These are phyloP conservation scores for Suhomyces tanzawaensis DNA, from an alignment of 805 yeast genomes.

Conservation along the genomic window DNA sequence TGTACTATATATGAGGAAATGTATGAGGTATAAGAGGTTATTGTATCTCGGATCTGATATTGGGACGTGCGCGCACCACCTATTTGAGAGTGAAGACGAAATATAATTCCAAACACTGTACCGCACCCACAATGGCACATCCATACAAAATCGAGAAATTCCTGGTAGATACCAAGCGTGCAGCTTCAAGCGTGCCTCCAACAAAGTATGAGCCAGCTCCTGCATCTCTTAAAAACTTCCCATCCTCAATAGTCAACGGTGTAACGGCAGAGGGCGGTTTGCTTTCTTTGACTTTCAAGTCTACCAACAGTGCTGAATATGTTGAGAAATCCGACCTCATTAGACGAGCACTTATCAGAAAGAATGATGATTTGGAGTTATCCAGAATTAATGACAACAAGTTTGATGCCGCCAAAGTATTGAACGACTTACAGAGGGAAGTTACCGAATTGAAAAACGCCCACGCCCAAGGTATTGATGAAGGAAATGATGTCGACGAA, in stretches of 20 bases:
- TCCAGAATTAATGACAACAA: constrained; percentile 17
- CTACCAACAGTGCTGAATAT: constrained; percentile 34
- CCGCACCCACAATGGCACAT: neutral
- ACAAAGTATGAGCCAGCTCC: constrained; percentile 18
- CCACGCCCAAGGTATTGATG: neutral
- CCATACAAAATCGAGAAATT: constrained; percentile 9
- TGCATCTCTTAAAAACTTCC: constrained; percentile 23
- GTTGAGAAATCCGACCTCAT: constrained; percentile 37
- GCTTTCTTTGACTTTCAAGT: constrained; percentile 39
- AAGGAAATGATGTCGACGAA: constrained; percentile 12
- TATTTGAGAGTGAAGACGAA: too few relatives aligned
- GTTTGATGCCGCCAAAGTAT: constrained; percentile 13
- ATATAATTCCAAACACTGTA: neutral
- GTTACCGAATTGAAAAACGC: constrained; percentile 6
- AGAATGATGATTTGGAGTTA: constrained; percentile 7
- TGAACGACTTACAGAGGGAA: constrained; percentile 23
- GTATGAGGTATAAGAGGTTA: too few relatives aligned
- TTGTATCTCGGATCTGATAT: too few relatives aligned
- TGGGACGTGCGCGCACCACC: too few relatives aligned
- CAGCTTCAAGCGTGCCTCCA: constrained; percentile 6
- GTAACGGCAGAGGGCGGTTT: constrained; percentile 42
- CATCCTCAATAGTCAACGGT: constrained; percentile 40
- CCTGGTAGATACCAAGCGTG: constrained; percentile 1
- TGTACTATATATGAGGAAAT: too few relatives aligned
- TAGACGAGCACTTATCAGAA: constrained; percentile 23